phyloP scores from a whole-genome alignment of 1,139 yeast species.

The Scheffersomyces parashehatae region DNA sequence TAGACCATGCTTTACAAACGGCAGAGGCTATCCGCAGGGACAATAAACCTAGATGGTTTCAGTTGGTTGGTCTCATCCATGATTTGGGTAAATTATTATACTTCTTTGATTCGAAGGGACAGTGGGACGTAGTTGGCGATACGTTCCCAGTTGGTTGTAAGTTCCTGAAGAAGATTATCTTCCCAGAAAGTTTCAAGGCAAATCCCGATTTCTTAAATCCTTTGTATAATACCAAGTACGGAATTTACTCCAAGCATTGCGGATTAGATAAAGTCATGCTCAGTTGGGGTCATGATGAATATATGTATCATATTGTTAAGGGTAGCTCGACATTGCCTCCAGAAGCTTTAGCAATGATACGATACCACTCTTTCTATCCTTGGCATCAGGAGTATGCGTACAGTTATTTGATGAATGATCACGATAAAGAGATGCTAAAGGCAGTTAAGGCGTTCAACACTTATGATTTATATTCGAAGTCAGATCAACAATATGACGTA shows the following conservation, averaged over 20 bases:
- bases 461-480: constrained; percentile 68
- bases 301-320: constrained; percentile 73
- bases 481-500: constrained; percentile 48
- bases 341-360: constrained; percentile 71
- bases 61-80: constrained; percentile 69
- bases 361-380: constrained; percentile 76
- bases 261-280: constrained; percentile 72
- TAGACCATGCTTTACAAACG: constrained; percentile 74
- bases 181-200: constrained; percentile 56
- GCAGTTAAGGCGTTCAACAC: constrained; percentile 69
- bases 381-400: constrained; percentile 77
- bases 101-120: constrained; percentile 71
- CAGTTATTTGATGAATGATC: constrained; percentile 62
- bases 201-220: constrained; percentile 68
- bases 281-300: constrained; percentile 81
- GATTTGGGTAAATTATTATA: constrained; percentile 70
- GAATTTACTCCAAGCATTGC: constrained; percentile 64
- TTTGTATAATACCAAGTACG: constrained; percentile 64
- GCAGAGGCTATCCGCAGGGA: constrained; percentile 74
- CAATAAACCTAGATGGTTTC: constrained; percentile 75
- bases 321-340: constrained; percentile 62
- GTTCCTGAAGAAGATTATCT: constrained; percentile 60
- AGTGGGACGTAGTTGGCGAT: constrained; percentile 85
- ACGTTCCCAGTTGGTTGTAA: constrained; percentile 77
- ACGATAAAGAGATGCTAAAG: constrained; percentile 60